Evolutionary conservation across 2,329 filamentous ascomycete species (phyloP).

Genomic region (Claviceps monticola): DNA sequence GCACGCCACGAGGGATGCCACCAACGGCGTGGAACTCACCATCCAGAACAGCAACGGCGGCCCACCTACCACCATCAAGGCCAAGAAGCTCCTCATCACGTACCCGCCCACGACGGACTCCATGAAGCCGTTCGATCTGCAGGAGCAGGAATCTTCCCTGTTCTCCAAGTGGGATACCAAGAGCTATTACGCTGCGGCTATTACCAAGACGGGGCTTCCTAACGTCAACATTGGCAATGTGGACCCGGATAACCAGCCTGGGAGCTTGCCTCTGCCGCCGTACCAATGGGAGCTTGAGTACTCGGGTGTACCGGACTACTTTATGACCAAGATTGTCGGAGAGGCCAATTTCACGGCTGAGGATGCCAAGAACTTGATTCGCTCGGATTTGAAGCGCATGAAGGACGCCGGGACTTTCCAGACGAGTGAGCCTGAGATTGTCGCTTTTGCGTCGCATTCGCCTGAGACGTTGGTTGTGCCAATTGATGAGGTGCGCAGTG

Average conservation of each 20-base stretch:
- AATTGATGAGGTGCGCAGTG: slow-evolving; percentile 13
- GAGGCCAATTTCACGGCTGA: slow-evolving; percentile 5
- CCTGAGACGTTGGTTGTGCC: slow-evolving; percentile 16
- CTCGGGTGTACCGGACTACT: slow-evolving; percentile 4
- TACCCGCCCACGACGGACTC: slow-evolving; percentile 21
- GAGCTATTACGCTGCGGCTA: slow-evolving; percentile 19
- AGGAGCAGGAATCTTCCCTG: slow-evolving; percentile 15
- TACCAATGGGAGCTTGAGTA: slow-evolving; percentile 5
- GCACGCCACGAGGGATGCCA: slow-evolving; percentile 9
- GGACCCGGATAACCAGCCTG: slow-evolving; percentile 7
- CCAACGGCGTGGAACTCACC: slow-evolving; percentile 12
- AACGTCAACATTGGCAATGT: slow-evolving; percentile 11
- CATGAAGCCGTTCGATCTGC: slow-evolving; percentile 19
- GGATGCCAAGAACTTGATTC: slow-evolving; percentile 8
- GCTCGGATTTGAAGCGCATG: slow-evolving; percentile 4
- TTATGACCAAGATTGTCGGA: slow-evolving; percentile 5
- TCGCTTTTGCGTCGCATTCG: slow-evolving; percentile 17
- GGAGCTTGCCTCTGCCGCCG: slow-evolving; percentile 10
- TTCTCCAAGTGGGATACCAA: slow-evolving; percentile 21
- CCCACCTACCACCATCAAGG: slow-evolving; percentile 15
- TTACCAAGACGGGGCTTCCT: slow-evolving; percentile 15
- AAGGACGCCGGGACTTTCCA: neutral
- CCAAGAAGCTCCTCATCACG: slow-evolving; percentile 22
- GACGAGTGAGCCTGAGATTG: slow-evolving; percentile 10
- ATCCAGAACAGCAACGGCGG: slow-evolving; percentile 13